Conservation (phyloP, 2,329 filamentous ascomycete genomes). For the Hymenoscyphus albidus region DNA sequence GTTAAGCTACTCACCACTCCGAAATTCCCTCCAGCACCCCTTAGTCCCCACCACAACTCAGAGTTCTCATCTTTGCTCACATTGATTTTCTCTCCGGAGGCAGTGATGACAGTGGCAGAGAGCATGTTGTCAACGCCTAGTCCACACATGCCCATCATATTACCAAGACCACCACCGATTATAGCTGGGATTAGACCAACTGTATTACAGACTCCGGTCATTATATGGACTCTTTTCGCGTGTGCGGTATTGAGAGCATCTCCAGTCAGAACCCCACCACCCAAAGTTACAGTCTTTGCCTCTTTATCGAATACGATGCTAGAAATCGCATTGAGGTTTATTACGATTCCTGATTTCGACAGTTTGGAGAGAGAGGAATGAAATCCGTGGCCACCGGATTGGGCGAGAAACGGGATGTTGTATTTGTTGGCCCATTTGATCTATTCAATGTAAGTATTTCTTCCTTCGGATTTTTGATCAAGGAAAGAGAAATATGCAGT, state of each 20-base stretch:
- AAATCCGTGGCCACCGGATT: constrained; percentile 15
- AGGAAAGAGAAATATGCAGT: not conserved
- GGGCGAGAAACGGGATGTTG: constrained; percentile 15
- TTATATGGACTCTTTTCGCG: not conserved
- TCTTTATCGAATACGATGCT: constrained; percentile 4
- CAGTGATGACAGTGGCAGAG: not conserved
- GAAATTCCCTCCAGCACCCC: not conserved
- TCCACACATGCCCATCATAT: not conserved
- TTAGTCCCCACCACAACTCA: not conserved
- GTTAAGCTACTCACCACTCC: not conserved
- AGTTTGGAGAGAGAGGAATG: not conserved
- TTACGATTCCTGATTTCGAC: not conserved
- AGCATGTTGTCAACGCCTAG: not conserved
- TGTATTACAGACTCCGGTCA: constrained; percentile 9
- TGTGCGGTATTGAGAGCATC: constrained; percentile 7
- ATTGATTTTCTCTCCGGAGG: not conserved
- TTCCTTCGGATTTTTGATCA: no score
- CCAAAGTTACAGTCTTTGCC: constrained; percentile 6
- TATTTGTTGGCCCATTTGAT: constrained; percentile 12
- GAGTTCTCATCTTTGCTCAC: not conserved
- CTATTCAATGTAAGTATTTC: not conserved
- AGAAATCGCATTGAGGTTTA: not conserved
- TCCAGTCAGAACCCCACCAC: constrained; percentile 9
- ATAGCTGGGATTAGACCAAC: not conserved
- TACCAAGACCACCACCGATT: not conserved